Base-by-base conservation (phyloP, 148 eudicot genomes). In the Diospyros kaki region DNA sequence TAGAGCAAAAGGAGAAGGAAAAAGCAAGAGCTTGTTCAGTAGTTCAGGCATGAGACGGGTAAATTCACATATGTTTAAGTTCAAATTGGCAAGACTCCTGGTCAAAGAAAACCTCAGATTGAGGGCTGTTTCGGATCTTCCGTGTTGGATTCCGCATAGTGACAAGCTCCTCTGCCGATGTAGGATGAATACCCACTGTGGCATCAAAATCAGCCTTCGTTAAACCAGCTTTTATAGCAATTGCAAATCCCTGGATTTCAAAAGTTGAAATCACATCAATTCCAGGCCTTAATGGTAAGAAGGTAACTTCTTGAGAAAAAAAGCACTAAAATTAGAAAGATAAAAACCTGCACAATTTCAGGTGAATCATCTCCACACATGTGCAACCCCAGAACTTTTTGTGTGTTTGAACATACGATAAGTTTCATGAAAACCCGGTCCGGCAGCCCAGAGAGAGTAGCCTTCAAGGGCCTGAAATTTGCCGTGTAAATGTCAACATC, bases 151-250 rank as follows among this genome's bases (percentile, higher is more conserved):
- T 87, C 84, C 98, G 90, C 98, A 95, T 92, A 54, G 98, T 95
- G 77, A 95, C 98, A 63, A 95, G 76, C 77, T 95, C 98, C 85
- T 95, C 98, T 54, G 98, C 96, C 71, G 98, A 64, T 66, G 98
- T 92, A 46, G 98, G 97, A 77, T 95, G 98, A 78, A 95, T 87
- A 71, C 98, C 98, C 63, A 95, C 81, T 17, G 99, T 95, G 61
- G 83, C 81, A 86, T 95, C 99, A 81, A 92, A 92, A 68, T 92
- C 96, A 67, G 92, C 96, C 75, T 95, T 95, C 55, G 90, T 95
- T 88, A 95, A 79, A 18, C 99, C 97, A 82, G 96, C 96, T 91
- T 95, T 95, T 66, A 95, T 82, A 40, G 99, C 97, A 69, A 95
- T 86, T 42, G 99, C 97, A 84, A 95, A 95, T 66, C 99, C 99